These are phyloP conservation scores for Fusarium citri DNA, from an alignment of 2,329 filamentous ascomycete species.

Conservation along the genomic window DNA sequence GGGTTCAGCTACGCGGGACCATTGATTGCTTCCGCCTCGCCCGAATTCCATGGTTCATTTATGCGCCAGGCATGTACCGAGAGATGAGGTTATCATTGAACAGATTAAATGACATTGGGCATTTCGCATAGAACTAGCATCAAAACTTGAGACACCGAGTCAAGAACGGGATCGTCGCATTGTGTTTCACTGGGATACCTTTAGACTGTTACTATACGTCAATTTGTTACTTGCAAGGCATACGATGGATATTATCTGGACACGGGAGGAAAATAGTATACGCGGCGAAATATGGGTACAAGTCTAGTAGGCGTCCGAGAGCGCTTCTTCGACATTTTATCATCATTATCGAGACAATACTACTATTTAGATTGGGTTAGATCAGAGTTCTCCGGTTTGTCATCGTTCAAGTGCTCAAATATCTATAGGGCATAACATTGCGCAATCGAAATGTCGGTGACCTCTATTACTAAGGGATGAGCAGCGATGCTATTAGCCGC, in stretches of 20 bases:
- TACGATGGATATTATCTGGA: conserved; percentile 21
- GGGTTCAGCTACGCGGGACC: conserved; percentile 26
- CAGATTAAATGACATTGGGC: conserved; percentile 41
- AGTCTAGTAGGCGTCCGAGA: conserved; percentile 17
- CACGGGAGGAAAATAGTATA: conserved; percentile 20
- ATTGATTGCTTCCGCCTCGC: conserved; percentile 22
- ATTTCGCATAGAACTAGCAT: conserved; percentile 44
- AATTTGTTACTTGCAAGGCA: conserved; percentile 34
- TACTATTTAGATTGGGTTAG: conserved; percentile 26
- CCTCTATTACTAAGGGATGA: neutral
- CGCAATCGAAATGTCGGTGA: conserved; percentile 7
- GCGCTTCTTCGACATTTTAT: conserved; percentile 24
- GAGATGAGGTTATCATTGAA: conserved; percentile 34
- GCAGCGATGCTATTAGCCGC: neutral
- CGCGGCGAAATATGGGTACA: conserved; percentile 18
- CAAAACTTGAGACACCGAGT: conserved; percentile 26
- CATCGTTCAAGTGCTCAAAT: neutral
- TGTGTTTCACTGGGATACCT: conserved; percentile 46
- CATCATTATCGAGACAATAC: conserved; percentile 23
- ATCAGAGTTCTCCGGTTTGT: conserved; percentile 1
- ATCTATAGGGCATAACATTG: neutral
- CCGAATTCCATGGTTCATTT: conserved; percentile 14
- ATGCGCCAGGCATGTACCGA: conserved; percentile 13
- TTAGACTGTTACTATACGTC: conserved; percentile 47
- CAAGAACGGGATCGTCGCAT: conserved; percentile 28